Evolutionary conservation across 177 flowering plant genomes (phyloP), one percentile per base, ranked within the genome.

Genomic region (Vitis hybrid): DNA sequence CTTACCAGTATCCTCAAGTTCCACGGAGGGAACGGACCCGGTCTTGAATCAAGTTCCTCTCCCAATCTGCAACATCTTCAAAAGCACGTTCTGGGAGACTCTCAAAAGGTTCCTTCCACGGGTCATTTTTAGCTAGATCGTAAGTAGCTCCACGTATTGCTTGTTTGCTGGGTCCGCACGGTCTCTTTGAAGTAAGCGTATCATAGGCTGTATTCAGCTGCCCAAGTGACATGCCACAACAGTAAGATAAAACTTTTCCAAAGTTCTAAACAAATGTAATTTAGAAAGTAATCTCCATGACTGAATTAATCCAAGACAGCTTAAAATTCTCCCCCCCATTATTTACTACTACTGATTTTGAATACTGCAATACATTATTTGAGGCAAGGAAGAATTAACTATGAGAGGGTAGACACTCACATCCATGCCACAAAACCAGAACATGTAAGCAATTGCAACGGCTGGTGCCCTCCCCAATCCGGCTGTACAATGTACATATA

Each of bases 401-500:
- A 55, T 14, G 45, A 19, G 56, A 39, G 55, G 26, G 39, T 48
- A 67, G 16, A 14, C 51, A 26, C 95, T 89, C 71, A 92, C 99
- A 83, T 92, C 76, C 90, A 85, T 92, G 70, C 67, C 82, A 67
- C 82, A 79, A 60, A 94, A 94, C 99, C 97, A 94, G 81, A 86
- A 94, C 86, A 94, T 80, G 78, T 94, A 92, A 63, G 97, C 90
- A 67, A 94, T 90, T 45, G 91, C 91, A 79, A 90, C 90, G 18
- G 97, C 98, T 2, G 97, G 97, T 20, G 98, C 97, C 78, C 99
- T 86, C 53, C 97, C 97, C 62, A 94, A 71, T 69, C 99, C 99
- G 70, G 98, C 98, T 6, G 97, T 87, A 74, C 99, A 92, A 74
- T 92, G 98, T 62, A 94, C 90, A 70, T 90, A 94, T 0, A 85